These are phyloP conservation scores for Penicillium bialowiezense DNA, from an alignment of 495 filamentous ascomycete species.

Conservation along the genomic window DNA sequence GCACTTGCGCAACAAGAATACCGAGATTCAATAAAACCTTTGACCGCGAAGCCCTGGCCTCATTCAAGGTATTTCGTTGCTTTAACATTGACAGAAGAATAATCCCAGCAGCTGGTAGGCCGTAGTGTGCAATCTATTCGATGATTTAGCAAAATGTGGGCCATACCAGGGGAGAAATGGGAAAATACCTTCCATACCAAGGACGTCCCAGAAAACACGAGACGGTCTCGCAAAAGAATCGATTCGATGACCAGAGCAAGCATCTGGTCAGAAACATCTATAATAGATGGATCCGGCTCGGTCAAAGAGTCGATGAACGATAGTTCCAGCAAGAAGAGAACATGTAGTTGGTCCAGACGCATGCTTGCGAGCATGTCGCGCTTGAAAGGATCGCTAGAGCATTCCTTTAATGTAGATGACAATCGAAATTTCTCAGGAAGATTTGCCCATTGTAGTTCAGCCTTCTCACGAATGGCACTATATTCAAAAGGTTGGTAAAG, in stretches of 20 bases:
- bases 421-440: slow-evolving; percentile 28
- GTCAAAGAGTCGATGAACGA: slow-evolving; percentile 25
- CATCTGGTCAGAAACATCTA: slow-evolving; percentile 33
- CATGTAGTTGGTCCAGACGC: slow-evolving; percentile 38
- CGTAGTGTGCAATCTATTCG: slow-evolving; percentile 32
- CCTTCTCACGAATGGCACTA: slow-evolving; percentile 22
- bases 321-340: slow-evolving; percentile 34
- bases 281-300: slow-evolving; percentile 29
- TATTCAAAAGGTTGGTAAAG: too few species aligned
- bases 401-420: slow-evolving; percentile 24
- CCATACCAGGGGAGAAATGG: too few species aligned
- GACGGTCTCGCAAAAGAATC: slow-evolving; percentile 35
- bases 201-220: slow-evolving; percentile 37
- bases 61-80: slow-evolving; percentile 10
- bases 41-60: slow-evolving; percentile 18
- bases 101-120: slow-evolving; percentile 40
- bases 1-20: slow-evolving; percentile 39
- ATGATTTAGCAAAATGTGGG: too few species aligned
- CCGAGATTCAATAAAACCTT: slow-evolving; percentile 33
- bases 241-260: slow-evolving; percentile 34
- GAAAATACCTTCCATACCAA: slow-evolving; percentile 38
- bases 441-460: slow-evolving; percentile 22
- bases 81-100: slow-evolving; percentile 36
- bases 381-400: slow-evolving; percentile 23
- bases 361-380: slow-evolving; percentile 34